Base-by-base conservation (phyloP, 2,329 filamentous ascomycete genomes). In the Fusarium burgessii region DNA sequence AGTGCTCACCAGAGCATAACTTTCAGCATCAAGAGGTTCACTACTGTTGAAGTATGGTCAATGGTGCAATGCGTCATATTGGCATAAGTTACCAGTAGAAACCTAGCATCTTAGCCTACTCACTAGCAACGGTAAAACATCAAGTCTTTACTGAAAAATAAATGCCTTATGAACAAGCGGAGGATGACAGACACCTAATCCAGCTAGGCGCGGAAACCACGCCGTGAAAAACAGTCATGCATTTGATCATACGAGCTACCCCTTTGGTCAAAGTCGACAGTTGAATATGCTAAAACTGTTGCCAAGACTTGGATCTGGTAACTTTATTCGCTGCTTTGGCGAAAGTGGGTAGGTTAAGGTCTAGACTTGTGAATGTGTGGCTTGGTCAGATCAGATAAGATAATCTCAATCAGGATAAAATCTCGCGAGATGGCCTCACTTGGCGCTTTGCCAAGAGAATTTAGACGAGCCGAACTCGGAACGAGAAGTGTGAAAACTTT, bases 371-470 rank as follows among this genome's bases (percentile, higher is more conserved):
- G 2, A 17, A 27, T 27, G 2, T 12, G 23, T 52, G 23, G 33
- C 49, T 7, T 27, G 14, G 17, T 29, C n/a, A 52, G 49, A 54
- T 43, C 51, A 54, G 36, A 54, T 54, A 54, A 54, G 51, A 45
- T 54, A 54, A 54, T 54, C 27, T 45, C 36, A 51, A 51, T 25
- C 20, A 14, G n/a, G 36, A 23, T 23, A 54, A 10, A 43, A 15
- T 23, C 14, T 54, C 36, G 15, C 51, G 9, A 43, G 3, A 25
- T 54, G 27, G 51, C 51, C n/a, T 54, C 27, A 43, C 15, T 43
- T 15, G 32, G 13, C 36, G n/a, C 27, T 36, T 11, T 0, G 51
- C 49, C 35, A 41, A 52, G 49, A 52, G 23, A 17, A n/a, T 27
- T 20, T 17, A 11, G 13, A 40, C 20, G 18, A 29, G 35, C 33